phyloP scores from a whole-genome alignment of 495 filamentous ascomycete genomes.

The Penicillium cinerascens region DNA sequence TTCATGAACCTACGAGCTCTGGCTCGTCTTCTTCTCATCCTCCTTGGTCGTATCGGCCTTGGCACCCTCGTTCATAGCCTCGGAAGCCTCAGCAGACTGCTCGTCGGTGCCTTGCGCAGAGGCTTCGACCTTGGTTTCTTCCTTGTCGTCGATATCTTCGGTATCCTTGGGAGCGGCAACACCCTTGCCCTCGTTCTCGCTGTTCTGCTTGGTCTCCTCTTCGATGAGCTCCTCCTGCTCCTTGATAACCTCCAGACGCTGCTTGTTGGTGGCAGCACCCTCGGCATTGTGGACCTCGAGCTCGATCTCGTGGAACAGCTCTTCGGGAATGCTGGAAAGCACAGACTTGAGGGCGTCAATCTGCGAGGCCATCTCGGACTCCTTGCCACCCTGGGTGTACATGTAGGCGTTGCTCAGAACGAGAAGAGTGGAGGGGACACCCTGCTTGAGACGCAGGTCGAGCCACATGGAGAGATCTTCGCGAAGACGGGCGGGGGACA shows the following conservation, averaged over 20 bases:
- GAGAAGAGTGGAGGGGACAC: constrained; percentile 88
- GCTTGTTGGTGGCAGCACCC: constrained; percentile 97
- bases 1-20: constrained; percentile 23
- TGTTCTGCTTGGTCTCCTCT: constrained; percentile 90
- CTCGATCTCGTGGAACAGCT: constrained; percentile 99
- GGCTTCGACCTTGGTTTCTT: constrained; percentile 36
- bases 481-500: constrained; percentile 79
- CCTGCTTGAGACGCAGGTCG: constrained; percentile 87
- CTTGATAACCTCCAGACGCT: constrained; percentile 97
- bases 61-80: constrained; percentile 41
- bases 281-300: constrained; percentile 96
- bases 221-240: constrained; percentile 98
- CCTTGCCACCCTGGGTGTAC: constrained; percentile 82
- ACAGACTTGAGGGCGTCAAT: constrained; percentile 92
- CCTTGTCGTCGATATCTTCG: constrained; percentile 82
- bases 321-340: constrained; percentile 90
- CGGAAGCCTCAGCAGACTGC: constrained; percentile 40
- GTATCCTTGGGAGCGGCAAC: constrained; percentile 61
- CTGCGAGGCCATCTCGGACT: constrained; percentile 79
- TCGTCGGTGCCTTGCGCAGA: constrained; percentile 16
- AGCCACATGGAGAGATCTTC: constrained; percentile 95
- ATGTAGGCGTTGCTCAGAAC: constrained; percentile 97
- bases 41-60: constrained; percentile 32
- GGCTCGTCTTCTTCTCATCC: constrained; percentile 30
- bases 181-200: constrained; percentile 61